phyloP scores from a whole-genome alignment of 352 stramenopile species.

The Phytophthora pluvialis region DNA sequence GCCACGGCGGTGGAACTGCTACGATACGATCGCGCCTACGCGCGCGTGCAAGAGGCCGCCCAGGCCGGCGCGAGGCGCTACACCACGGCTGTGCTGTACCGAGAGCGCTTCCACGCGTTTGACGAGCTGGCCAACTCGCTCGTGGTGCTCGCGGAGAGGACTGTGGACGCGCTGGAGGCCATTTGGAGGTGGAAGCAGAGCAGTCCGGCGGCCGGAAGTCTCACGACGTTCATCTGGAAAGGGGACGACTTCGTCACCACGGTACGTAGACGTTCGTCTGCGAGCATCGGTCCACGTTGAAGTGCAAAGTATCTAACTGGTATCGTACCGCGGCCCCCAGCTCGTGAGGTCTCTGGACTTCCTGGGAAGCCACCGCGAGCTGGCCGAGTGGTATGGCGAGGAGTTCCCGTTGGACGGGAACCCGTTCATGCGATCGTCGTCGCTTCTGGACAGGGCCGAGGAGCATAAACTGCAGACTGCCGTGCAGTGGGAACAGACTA shows the following conservation, averaged over 20 bases:
- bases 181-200: conserved; percentile 49
- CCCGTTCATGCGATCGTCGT: conserved; percentile 64
- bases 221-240: conserved; percentile 58
- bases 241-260: conserved; percentile 52
- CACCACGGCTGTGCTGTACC: conserved; percentile 48
- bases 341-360: conserved; percentile 62
- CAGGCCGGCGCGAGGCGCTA: conserved; percentile 43
- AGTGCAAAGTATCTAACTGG: conserved; percentile 20
- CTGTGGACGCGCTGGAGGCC: conserved; percentile 43
- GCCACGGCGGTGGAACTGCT: conserved; percentile 31
- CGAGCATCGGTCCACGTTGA: conserved; percentile 9
- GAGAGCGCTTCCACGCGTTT: conserved; percentile 70
- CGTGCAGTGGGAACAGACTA: background rate
- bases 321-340: conserved; percentile 23
- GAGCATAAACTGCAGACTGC: conserved; percentile 40
- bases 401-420: conserved; percentile 75
- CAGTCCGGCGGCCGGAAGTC: background rate
- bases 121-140: conserved; percentile 47
- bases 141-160: conserved; percentile 36
- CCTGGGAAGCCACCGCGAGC: conserved; percentile 36
- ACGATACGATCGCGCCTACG: conserved; percentile 48
- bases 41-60: conserved; percentile 10
- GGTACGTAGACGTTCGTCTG: conserved; percentile 23
- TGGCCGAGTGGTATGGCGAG: conserved; percentile 76
- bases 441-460: conserved; percentile 54